Evolutionary conservation across 2,329 filamentous ascomycete genomes (phyloP).

Genomic region (Corinectria fuckeliana): DNA sequence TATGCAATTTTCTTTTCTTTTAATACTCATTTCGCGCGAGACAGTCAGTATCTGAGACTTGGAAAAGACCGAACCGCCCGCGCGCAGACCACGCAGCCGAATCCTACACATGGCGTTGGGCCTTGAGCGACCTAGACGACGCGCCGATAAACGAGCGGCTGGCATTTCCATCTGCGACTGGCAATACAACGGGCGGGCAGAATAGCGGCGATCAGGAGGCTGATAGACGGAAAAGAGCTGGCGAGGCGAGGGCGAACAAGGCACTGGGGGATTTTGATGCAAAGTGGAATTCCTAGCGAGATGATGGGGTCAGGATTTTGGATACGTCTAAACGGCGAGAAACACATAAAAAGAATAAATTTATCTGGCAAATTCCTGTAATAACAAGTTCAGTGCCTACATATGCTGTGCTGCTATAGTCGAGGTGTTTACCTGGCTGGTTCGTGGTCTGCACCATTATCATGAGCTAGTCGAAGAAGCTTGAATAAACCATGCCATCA

Average conservation of each 20-base stretch:
- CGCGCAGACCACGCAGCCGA: background rate
- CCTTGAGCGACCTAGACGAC: background rate
- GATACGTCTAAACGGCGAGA: background rate
- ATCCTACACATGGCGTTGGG: background rate
- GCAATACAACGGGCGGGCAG: background rate
- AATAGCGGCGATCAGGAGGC: background rate
- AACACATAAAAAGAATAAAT: background rate
- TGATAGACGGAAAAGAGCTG: background rate
- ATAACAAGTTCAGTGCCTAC: rapidly evolving
- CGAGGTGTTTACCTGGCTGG: background rate
- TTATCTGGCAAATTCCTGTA: background rate
- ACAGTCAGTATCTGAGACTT: background rate
- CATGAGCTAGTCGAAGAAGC: too few species aligned
- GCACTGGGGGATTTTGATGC: background rate
- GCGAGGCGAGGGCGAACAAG: background rate
- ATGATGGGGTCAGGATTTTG: background rate
- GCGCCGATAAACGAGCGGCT: constrained; percentile 8
- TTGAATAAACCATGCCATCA: too few species aligned
- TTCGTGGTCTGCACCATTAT: background rate
- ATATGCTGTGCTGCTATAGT: background rate
- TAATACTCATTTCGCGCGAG: background rate
- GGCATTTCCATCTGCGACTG: too few species aligned
- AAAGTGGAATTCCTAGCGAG: background rate
- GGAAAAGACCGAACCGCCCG: background rate
- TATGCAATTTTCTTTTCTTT: background rate